Percentiles rank a stretch among this genome's conserved stretches.
phyloP scores from a whole-genome alignment of 768 basidiomycete genomes.

The Piloderma croceum region DNA sequence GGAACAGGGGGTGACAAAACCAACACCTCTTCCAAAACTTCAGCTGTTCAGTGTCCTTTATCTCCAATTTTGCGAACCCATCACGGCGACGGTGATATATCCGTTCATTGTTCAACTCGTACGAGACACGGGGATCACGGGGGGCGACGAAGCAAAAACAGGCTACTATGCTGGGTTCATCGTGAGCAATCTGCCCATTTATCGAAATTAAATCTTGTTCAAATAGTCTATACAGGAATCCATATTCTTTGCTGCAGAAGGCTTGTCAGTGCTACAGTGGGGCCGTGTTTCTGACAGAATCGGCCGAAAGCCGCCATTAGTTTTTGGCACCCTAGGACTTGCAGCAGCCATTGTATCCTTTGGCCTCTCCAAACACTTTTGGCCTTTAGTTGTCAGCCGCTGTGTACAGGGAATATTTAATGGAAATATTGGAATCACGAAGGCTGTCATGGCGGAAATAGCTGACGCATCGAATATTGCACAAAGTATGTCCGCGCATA shows the following conservation, averaged over 20 bases:
- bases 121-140: slow-evolving; percentile 38
- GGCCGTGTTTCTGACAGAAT: slow-evolving; percentile 37
- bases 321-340: slow-evolving; percentile 38
- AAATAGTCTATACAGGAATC: slow-evolving; percentile 31
- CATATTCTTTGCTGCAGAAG: slow-evolving; percentile 39
- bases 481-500: slow-evolving; percentile 22
- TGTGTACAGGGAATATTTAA: slow-evolving; percentile 35
- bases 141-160: slow-evolving; percentile 38
- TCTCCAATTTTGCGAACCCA: slow-evolving; percentile 40
- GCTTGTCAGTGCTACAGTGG: slow-evolving; percentile 40
- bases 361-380: slow-evolving; percentile 37
- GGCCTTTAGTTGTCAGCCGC: slow-evolving; percentile 26
- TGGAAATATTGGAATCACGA: slow-evolving; percentile 37
- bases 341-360: slow-evolving; percentile 35
- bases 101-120: slow-evolving; percentile 44
- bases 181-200: slow-evolving; percentile 21
- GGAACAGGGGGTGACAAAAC: too few species aligned
- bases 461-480: slow-evolving; percentile 30
- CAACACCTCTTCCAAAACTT: slow-evolving; percentile 36
- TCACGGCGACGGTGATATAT: slow-evolving; percentile 39
- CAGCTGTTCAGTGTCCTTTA: slow-evolving; percentile 35
- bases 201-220: background rate
- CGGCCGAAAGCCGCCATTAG: slow-evolving; percentile 39
- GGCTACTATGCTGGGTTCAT: slow-evolving; percentile 48
- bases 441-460: slow-evolving; percentile 42